Conservation (phyloP, 192 early-diverging fungal species). For the Rhizophlyctis rosea region DNA sequence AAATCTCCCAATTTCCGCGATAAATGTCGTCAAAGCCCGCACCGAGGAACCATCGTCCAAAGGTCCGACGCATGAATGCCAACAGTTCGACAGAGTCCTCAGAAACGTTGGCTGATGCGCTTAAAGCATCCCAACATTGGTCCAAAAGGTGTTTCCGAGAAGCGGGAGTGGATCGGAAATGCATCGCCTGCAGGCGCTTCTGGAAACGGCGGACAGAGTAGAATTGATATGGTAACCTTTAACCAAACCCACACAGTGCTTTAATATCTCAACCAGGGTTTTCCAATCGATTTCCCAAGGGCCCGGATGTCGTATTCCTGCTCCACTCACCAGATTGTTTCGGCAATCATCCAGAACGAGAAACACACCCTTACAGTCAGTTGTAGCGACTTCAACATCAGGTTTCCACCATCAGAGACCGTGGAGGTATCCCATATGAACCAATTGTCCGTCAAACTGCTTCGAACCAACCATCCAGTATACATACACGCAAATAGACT, state of each 20-base stretch:
- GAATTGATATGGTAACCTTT: constrained; percentile 12
- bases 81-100: background rate
- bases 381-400: too few relatives aligned
- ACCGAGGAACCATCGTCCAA: constrained; percentile 23
- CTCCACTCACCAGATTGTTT: constrained; percentile 18
- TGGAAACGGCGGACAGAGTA: constrained; percentile 3
- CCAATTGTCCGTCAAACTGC: too few relatives aligned
- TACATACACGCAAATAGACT: too few relatives aligned
- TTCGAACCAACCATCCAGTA: too few relatives aligned
- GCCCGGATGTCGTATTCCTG: too few relatives aligned
- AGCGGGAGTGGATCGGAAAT: background rate
- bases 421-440: too few relatives aligned
- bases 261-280: too few relatives aligned
- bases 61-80: constrained; percentile 2
- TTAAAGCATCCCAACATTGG: background rate
- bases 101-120: background rate
- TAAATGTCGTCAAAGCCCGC: background rate
- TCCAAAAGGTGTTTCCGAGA: constrained; percentile 4
- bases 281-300: too few relatives aligned
- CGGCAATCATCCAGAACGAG: constrained; percentile 3
- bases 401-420: too few relatives aligned
- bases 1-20: constrained; percentile 7
- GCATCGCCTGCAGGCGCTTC: constrained; percentile 1
- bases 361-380: too few relatives aligned
- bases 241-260: too few relatives aligned